Evolutionary conservation across 2,329 filamentous ascomycete genomes (phyloP), one percentile per base, ranked within the genome.

Genomic region (Fusarium sp.): DNA sequence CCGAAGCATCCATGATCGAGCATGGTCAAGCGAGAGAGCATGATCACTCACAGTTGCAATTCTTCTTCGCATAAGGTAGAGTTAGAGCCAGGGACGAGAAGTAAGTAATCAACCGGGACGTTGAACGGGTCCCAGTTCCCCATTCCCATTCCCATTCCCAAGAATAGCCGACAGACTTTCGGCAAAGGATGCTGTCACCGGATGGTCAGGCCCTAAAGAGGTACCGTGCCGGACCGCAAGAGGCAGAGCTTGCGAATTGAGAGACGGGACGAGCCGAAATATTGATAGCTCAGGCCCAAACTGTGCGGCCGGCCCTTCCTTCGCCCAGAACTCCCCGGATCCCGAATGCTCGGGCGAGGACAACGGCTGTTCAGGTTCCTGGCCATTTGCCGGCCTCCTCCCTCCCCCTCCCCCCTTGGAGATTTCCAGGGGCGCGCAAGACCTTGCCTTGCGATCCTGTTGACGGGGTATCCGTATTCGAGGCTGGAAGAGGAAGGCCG

Each of bases 181-280:
- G 40, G 64, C 49, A 42, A 68, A 64, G 44, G 49, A 67, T 62
- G 69, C 67, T 56, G 57, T 62, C 38, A 46, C 36, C 73, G 70
- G 72, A 63, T 33, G 59, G 60, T 58, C 62, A 63, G 66, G 56
- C 69, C 76, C 65, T 20, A 57, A 73, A 67, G 55, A 29, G 51
- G 69, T 14, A 70, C 40, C 49, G 44, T 24, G 17, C 66, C 61
- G 67, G 12, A 55, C 63, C 58, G 7, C 38, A 72, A 70, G 63
- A 33, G 69, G 76, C 20, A 74, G 72, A 78, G 64, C 73, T 78
- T 78, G 76, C 76, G 76, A 78, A 71, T 62, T 58, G 22, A 22
- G 60, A 46, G 59, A 69, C 76, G 76, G 76, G 75, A 78, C 76
- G 76, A 78, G 73, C 76, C 76, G 76, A 78, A 56, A 56, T 66